Conservation (phyloP, 2,329 filamentous ascomycete species). For the Pyrenochaeta sp. region DNA sequence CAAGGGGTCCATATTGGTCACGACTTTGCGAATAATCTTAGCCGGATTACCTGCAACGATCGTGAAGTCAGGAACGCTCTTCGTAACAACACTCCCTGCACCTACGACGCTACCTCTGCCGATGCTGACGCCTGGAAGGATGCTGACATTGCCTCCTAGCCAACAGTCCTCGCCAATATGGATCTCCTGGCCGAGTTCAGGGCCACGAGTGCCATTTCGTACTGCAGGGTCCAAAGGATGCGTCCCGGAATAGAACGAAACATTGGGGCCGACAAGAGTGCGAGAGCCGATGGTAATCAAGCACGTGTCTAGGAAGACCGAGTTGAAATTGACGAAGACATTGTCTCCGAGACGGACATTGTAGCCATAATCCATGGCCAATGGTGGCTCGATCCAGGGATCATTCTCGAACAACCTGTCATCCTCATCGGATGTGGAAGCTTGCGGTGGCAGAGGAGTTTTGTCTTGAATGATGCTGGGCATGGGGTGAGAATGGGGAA, state of each 20-base stretch:
- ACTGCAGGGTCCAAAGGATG: constrained; percentile 80
- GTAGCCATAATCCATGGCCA: constrained; percentile 79
- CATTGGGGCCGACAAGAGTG: constrained; percentile 81
- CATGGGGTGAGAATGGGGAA: constrained; percentile 15
- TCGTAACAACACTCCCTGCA: constrained; percentile 86
- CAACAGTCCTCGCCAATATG: constrained; percentile 74
- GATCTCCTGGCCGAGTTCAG: constrained; percentile 78
- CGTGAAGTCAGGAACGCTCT: constrained; percentile 71
- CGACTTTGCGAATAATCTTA: constrained; percentile 63
- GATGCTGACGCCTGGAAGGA: constrained; percentile 80
- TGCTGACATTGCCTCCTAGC: constrained; percentile 58
- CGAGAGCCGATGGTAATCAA: constrained; percentile 77
- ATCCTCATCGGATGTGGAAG: constrained; percentile 68
- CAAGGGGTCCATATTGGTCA: constrained; percentile 43
- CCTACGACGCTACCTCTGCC: constrained; percentile 78
- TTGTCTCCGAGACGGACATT: constrained; percentile 75
- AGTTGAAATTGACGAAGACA: constrained; percentile 80
- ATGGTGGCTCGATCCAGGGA: constrained; percentile 74
- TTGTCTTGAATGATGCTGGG: constrained; percentile 69
- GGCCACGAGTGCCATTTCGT: constrained; percentile 77
- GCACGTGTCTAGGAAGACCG: constrained; percentile 79
- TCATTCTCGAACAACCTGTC: constrained; percentile 69
- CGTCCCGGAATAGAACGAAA: constrained; percentile 75
- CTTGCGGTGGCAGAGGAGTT: constrained; percentile 68
- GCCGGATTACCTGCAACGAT: constrained; percentile 75